A percentile compares a stretch with the other conserved stretches of the same genome.
Conservation (phyloP, 495 filamentous ascomycete species). For the Hypomontagnella monticulosa region DNA sequence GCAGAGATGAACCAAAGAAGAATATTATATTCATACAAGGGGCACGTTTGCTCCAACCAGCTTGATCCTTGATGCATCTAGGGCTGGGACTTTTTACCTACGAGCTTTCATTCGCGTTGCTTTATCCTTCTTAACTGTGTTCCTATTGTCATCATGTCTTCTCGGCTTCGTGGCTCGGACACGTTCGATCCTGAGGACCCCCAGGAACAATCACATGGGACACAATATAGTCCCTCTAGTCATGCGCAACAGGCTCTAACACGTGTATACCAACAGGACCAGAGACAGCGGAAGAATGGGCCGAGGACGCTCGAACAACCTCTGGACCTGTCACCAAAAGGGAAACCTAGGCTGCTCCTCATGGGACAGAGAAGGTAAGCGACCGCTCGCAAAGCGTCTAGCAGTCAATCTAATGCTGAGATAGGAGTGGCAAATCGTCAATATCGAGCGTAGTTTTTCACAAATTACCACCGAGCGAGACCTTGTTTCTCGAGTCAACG, state of each 20-base stretch:
- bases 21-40: slow-evolving; percentile 23
- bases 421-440: slow-evolving; percentile 95
- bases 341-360: slow-evolving; percentile 85
- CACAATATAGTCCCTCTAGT: slow-evolving; percentile 48
- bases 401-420: slow-evolving; percentile 18
- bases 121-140: slow-evolving; percentile 1
- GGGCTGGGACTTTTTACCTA: slow-evolving; percentile 8
- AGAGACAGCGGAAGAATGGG: slow-evolving; percentile 55
- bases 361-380: slow-evolving; percentile 94
- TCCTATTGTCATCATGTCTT: slow-evolving; percentile 47
- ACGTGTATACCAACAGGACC: slow-evolving; percentile 66
- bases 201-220: slow-evolving; percentile 35
- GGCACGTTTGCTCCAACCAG: slow-evolving; percentile 21
- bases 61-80: slow-evolving; percentile 18
- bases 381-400: neutral
- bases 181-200: slow-evolving; percentile 33
- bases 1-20: slow-evolving; percentile 32
- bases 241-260: slow-evolving; percentile 64
- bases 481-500: slow-evolving; percentile 92
- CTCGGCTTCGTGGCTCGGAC: slow-evolving; percentile 42
- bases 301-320: slow-evolving; percentile 52
- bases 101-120: slow-evolving; percentile 29
- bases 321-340: slow-evolving; percentile 56
- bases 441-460: slow-evolving; percentile 98
- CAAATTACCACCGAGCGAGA: slow-evolving; percentile 94